These are phyloP conservation scores for Trichoderma pleuroti DNA, from an alignment of 2,329 filamentous ascomycete genomes.

Conservation along the genomic window DNA sequence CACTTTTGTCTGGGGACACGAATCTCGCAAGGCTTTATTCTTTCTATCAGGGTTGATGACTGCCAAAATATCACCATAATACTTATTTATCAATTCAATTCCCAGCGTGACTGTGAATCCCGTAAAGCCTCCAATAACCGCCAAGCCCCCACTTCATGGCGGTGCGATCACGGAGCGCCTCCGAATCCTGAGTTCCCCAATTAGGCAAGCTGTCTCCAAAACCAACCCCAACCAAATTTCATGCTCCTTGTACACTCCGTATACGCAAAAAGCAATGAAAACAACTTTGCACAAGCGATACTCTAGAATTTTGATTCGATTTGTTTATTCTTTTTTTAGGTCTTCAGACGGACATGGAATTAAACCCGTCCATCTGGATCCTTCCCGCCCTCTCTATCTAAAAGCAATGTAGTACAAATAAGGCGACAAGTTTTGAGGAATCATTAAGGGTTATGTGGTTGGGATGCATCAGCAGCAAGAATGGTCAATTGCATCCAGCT, in stretches of 20 bases:
- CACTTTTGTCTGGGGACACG: constrained; percentile 24
- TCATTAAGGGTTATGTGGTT: constrained; percentile 31
- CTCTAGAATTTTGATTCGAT: neutral
- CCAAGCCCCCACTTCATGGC: neutral
- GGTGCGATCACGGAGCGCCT: constrained; percentile 10
- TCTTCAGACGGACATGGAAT: constrained; percentile 9
- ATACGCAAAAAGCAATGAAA: neutral
- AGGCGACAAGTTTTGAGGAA: constrained; percentile 28
- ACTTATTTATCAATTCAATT: neutral
- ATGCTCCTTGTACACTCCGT: neutral
- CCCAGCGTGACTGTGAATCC: neutral
- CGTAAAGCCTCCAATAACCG: neutral
- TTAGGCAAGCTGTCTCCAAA: constrained; percentile 1
- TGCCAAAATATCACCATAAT: neutral
- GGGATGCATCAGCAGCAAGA: constrained; percentile 3
- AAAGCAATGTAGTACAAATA: constrained; percentile 27
- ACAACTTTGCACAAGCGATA: neutral
- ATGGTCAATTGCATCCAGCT: constrained; percentile 2
- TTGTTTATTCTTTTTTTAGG: constrained; percentile 5
- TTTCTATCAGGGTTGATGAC: neutral
- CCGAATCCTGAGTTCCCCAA: neutral
- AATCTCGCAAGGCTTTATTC: constrained; percentile 12
- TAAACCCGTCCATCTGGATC: constrained; percentile 19
- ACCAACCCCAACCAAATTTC: neutral
- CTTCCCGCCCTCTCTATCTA: constrained; percentile 26